Evolutionary conservation across 495 filamentous ascomycete genomes (phyloP).

Genomic region (Xanthoparmelia taractica): DNA sequence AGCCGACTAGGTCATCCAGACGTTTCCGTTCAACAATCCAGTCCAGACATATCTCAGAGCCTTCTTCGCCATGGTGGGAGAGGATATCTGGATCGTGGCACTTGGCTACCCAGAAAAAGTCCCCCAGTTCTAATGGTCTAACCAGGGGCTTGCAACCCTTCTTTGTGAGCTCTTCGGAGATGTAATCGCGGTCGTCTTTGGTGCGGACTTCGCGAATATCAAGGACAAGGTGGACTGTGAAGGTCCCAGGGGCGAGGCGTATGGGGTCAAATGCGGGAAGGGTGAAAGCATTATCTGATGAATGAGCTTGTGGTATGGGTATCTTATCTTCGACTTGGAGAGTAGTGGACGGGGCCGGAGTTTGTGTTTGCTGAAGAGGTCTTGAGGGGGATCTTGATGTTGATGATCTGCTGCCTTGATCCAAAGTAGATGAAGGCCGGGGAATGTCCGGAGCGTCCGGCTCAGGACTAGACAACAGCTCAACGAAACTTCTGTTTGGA

Average conservation of each 20-base stretch:
- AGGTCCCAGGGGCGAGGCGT: constrained; percentile 52
- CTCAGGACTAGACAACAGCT: constrained; percentile 25
- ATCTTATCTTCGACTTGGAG: background rate
- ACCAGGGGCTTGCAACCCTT: constrained; percentile 58
- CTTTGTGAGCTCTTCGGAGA: constrained; percentile 62
- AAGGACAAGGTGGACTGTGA: constrained; percentile 66
- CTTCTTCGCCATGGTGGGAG: constrained; percentile 48
- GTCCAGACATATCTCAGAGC: constrained; percentile 70
- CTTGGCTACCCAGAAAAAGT: constrained; percentile 76
- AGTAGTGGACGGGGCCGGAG: background rate
- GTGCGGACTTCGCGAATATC: constrained; percentile 72
- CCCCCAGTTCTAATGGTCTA: constrained; percentile 63
- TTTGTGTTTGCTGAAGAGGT: background rate
- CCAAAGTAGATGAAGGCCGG: constrained; percentile 5
- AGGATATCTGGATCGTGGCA: constrained; percentile 52
- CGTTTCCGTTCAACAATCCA: constrained; percentile 80
- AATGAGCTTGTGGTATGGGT: background rate
- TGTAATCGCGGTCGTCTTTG: constrained; percentile 71
- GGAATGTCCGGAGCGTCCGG: constrained; percentile 7
- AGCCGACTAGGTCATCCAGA: constrained; percentile 69
- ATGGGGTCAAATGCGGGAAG: constrained; percentile 54
- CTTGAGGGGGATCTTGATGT: background rate
- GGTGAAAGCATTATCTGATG: background rate
- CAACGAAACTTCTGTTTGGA: constrained; percentile 10
- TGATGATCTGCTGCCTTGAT: constrained; percentile 5